phyloP scores from a whole-genome alignment of 148 eudicot species.

The Vaccinium vitisidaea region DNA sequence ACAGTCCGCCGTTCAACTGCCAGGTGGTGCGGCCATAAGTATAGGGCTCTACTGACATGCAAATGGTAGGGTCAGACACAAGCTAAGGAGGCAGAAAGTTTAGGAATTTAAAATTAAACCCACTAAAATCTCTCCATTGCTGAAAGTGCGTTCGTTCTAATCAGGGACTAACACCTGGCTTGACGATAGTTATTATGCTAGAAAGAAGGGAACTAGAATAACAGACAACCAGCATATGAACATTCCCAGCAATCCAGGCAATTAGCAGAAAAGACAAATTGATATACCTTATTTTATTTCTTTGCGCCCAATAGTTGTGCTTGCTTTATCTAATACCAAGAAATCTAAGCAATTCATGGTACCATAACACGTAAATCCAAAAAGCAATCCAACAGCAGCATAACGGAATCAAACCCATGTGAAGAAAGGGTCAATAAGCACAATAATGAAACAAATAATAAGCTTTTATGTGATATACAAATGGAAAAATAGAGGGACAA shows the following conservation, averaged over 20 bases:
- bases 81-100: not conserved
- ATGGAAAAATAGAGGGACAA: not conserved
- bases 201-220: slow-evolving; percentile 37
- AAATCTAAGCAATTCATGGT: slow-evolving; percentile 15
- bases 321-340: slow-evolving; percentile 27
- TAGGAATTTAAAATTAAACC: not conserved
- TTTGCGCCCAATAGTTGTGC: not conserved
- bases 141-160: slow-evolving; percentile 32
- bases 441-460: not conserved
- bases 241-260: slow-evolving; percentile 37
- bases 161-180: slow-evolving; percentile 44
- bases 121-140: slow-evolving; percentile 11
- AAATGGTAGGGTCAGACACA: not conserved
- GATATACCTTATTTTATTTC: not conserved
- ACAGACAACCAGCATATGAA: slow-evolving; percentile 40
- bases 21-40: slow-evolving; percentile 1
- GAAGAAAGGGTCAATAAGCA: slow-evolving; percentile 3
- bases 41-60: not conserved
- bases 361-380: slow-evolving; percentile 16
- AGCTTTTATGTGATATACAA: not conserved
- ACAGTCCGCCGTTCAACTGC: slow-evolving; percentile 9
- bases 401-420: slow-evolving; percentile 6
- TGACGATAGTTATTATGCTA: slow-evolving; percentile 25
- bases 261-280: slow-evolving; percentile 9
- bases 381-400: slow-evolving; percentile 19